A percentile compares a stretch with the other conserved stretches of the same genome.
These are phyloP conservation scores for Blastomyces percursus DNA, from an alignment of 2,329 filamentous ascomycete species.

Conservation along the genomic window DNA sequence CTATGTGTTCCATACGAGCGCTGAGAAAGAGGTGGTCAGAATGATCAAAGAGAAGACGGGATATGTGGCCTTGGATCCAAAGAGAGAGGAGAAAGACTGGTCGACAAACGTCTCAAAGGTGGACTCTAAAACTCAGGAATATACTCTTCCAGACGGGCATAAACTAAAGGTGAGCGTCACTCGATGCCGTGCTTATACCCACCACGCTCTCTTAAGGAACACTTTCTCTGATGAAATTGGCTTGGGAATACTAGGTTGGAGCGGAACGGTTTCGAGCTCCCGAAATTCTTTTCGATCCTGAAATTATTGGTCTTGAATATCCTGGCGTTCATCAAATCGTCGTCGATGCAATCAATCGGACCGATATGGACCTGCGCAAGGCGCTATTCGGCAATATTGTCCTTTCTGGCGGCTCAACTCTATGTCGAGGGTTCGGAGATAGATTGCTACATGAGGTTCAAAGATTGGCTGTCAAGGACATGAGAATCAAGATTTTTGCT, in stretches of 20 bases:
- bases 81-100: slow-evolving; percentile 96
- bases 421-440: slow-evolving; percentile 96
- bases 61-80: slow-evolving; percentile 83
- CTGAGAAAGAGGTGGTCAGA: slow-evolving; percentile 97
- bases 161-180: slow-evolving; percentile 62
- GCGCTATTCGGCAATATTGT: slow-evolving; percentile 94
- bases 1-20: slow-evolving; percentile 91
- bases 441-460: slow-evolving; percentile 85
- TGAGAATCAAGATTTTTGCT: slow-evolving; percentile 98
- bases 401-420: slow-evolving; percentile 84
- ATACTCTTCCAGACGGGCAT: slow-evolving; percentile 81
- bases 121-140: slow-evolving; percentile 72
- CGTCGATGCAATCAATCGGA: slow-evolving; percentile 87
- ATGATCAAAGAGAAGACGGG: slow-evolving; percentile 92
- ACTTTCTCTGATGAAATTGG: neutral
- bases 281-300: slow-evolving; percentile 95
- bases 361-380: slow-evolving; percentile 91
- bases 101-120: slow-evolving; percentile 57
- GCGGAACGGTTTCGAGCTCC: slow-evolving; percentile 90
- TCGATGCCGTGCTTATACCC: neutral
- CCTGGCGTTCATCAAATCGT: slow-evolving; percentile 96
- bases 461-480: slow-evolving; percentile 89
- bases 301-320: slow-evolving; percentile 94
- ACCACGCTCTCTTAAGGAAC: neutral
- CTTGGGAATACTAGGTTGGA: slow-evolving; percentile 52